phyloP scores from a whole-genome alignment of 2,329 filamentous ascomycete species.

The Fusarium nematophilum region DNA sequence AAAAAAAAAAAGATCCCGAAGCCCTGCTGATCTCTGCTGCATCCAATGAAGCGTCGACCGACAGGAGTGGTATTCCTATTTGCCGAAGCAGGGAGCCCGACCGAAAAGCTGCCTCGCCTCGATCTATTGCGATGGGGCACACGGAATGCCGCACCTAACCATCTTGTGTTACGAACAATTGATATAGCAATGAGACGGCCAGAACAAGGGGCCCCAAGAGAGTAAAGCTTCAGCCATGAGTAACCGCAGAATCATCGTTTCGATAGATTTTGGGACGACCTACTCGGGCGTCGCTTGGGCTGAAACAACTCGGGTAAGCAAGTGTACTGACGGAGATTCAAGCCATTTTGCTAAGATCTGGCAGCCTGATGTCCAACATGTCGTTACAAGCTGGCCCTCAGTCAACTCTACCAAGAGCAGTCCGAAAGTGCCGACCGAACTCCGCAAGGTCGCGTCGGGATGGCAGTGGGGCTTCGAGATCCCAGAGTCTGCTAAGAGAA shows the following conservation, averaged over 20 bases:
- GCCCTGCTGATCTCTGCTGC: slow-evolving; percentile 16
- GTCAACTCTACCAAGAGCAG: slow-evolving; percentile 47
- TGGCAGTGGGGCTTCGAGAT: slow-evolving; percentile 65
- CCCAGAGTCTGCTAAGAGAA: slow-evolving; percentile 53
- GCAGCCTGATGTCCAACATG: slow-evolving; percentile 53
- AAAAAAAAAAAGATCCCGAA: slow-evolving; percentile 23
- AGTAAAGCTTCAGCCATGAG: slow-evolving; percentile 43
- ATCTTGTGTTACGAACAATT: slow-evolving; percentile 30
- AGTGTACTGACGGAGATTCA: slow-evolving; percentile 1
- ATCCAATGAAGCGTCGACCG: slow-evolving; percentile 28
- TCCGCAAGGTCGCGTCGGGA: slow-evolving; percentile 55
- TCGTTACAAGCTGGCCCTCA: slow-evolving; percentile 59
- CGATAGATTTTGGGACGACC: slow-evolving; percentile 68
- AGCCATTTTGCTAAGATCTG: slow-evolving; percentile 37
- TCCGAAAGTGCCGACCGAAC: slow-evolving; percentile 61
- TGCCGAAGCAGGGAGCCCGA: slow-evolving; percentile 20
- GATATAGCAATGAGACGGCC: slow-evolving; percentile 36
- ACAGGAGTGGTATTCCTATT: slow-evolving; percentile 25
- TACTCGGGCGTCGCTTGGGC: slow-evolving; percentile 67
- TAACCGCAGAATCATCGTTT: slow-evolving; percentile 59
- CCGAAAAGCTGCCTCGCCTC: slow-evolving; percentile 22
- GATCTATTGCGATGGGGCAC: slow-evolving; percentile 12
- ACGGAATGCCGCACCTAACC: slow-evolving; percentile 21
- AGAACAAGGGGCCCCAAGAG: slow-evolving; percentile 24
- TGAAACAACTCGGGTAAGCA: slow-evolving; percentile 53